Conservation (phyloP, 441 rosid species). For the Jatropha podagrica region DNA sequence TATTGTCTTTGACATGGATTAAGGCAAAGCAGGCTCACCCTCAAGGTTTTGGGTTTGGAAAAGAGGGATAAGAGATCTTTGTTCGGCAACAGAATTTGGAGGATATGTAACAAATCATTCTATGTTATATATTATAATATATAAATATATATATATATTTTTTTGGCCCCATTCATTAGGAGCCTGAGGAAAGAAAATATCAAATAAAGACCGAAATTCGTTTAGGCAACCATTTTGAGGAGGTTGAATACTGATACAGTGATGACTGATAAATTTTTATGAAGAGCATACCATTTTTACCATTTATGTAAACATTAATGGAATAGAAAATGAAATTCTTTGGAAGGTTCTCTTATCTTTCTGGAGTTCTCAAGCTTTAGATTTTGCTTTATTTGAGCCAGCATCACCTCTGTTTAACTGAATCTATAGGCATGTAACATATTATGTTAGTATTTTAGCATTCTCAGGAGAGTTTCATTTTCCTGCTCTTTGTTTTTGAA, state of each 20-base stretch:
- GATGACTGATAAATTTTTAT: constrained; percentile 25
- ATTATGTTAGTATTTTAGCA: constrained; percentile 1
- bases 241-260: constrained; percentile 33
- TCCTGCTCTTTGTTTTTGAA: not conserved
- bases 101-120: constrained; percentile 26
- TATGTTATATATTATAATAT: not conserved
- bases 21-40: constrained; percentile 28
- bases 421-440: constrained; percentile 22
- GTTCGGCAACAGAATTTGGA: constrained; percentile 21
- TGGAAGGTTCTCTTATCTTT: constrained; percentile 15
- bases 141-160: not conserved
- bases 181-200: constrained; percentile 27
- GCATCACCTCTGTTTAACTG: not conserved
- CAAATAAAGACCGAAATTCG: constrained; percentile 25
- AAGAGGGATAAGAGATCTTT: constrained; percentile 16
- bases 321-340: constrained; percentile 31
- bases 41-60: constrained; percentile 24
- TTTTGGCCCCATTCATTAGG: constrained; percentile 32
- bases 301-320: constrained; percentile 22
- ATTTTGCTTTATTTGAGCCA: constrained; percentile 16
- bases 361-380: constrained; percentile 18
- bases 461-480: not conserved
- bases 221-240: constrained; percentile 41
- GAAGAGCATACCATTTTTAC: constrained; percentile 19
- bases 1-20: constrained; percentile 29